phyloP scores from a whole-genome alignment of 2,329 filamentous ascomycete genomes.

The Fusarium sp. region DNA sequence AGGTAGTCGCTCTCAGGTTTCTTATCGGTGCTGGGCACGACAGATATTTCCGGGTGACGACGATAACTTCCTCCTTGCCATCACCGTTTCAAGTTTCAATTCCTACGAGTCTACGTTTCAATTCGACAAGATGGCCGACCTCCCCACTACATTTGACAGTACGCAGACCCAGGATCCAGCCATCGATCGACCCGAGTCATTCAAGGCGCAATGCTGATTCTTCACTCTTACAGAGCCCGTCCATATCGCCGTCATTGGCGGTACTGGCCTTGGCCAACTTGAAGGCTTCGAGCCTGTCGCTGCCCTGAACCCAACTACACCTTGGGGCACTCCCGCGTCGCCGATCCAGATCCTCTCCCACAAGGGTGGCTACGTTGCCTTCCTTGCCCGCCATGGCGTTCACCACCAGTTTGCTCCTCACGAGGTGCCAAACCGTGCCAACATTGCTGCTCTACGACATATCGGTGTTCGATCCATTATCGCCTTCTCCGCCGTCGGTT shows the following conservation, averaged over 20 bases:
- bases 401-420: constrained; percentile 93
- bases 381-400: constrained; percentile 90
- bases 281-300: constrained; percentile 89
- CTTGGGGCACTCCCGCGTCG: constrained; percentile 84
- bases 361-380: constrained; percentile 83
- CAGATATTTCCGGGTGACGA: constrained; percentile 26
- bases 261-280: constrained; percentile 90
- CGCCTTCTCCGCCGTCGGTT: constrained; percentile 95
- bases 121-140: constrained; percentile 58
- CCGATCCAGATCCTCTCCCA: constrained; percentile 90
- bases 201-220: constrained; percentile 25
- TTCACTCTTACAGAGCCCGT: constrained; percentile 66
- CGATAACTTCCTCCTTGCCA: constrained; percentile 13
- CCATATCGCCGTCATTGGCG: constrained; percentile 89
- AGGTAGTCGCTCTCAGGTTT: constrained; percentile 11
- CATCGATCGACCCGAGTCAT: neutral
- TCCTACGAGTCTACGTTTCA: constrained; percentile 2
- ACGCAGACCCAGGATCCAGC: constrained; percentile 43
- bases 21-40: constrained; percentile 13
- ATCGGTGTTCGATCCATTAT: constrained; percentile 92
- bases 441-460: constrained; percentile 94
- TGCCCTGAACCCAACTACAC: constrained; percentile 78
- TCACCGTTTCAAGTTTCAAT: constrained; percentile 4
- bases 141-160: constrained; percentile 71
- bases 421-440: constrained; percentile 93